Percentiles rank a stretch among this genome's conserved stretches.
Conservation (phyloP, 2,329 filamentous ascomycete species). For the Pseudogymnoascus verrucosus region DNA sequence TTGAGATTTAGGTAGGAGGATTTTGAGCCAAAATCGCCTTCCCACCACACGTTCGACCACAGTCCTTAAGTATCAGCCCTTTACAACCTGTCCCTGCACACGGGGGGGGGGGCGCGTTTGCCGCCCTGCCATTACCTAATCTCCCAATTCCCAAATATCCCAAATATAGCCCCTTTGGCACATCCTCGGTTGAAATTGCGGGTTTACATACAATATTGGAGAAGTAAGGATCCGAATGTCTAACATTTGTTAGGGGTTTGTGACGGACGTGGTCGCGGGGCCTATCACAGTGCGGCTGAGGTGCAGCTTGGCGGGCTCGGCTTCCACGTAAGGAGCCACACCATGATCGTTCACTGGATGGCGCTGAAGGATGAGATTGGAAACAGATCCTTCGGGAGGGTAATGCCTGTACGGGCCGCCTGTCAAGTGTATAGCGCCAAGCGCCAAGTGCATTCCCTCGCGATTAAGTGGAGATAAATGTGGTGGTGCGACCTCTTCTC, state of each 20-base stretch:
- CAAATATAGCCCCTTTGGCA: not conserved
- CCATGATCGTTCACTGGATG: not conserved
- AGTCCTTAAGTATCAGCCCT: not conserved
- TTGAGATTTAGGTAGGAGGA: not conserved
- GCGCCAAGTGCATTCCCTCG: not conserved
- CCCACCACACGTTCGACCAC: not conserved
- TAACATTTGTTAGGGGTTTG: not conserved
- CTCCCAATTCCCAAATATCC: not conserved
- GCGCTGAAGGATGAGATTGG: not conserved
- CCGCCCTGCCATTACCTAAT: not conserved
- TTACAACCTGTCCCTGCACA: not conserved
- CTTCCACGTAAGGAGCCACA: not conserved
- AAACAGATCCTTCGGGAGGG: not conserved
- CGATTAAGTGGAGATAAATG: not conserved
- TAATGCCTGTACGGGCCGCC: not conserved
- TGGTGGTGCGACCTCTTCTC: too few species aligned
- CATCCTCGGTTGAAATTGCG: not conserved
- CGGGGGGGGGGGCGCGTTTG: not conserved
- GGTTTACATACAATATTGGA: not conserved
- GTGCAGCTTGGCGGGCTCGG: not conserved
- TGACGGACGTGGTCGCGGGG: not conserved
- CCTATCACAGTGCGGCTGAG: not conserved
- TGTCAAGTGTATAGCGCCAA: not conserved
- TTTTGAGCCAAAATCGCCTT: not conserved
- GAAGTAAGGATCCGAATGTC: not conserved